Evolutionary conservation across 139 green algal species (phyloP).

Genomic region (Pycnococcus provasolii): DNA sequence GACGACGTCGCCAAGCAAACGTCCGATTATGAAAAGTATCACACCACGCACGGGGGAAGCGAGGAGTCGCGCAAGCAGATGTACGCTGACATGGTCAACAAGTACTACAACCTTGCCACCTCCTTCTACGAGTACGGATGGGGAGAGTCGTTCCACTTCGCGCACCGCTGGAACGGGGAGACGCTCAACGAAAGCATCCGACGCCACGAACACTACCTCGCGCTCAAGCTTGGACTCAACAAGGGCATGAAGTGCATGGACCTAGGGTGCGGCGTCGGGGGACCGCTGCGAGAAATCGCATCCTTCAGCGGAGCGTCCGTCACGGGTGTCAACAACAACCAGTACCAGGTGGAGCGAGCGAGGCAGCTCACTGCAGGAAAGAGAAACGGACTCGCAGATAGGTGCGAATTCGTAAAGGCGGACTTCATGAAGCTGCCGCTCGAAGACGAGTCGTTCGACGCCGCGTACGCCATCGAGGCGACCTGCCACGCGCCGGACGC

Average conservation of each 20-base stretch:
- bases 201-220: slow-evolving; percentile 59
- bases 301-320: slow-evolving; percentile 38
- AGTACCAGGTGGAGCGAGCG: slow-evolving; percentile 33
- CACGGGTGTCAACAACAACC: slow-evolving; percentile 46
- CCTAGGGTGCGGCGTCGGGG: slow-evolving; percentile 44
- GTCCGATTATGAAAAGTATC: slow-evolving; percentile 32
- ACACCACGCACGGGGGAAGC: slow-evolving; percentile 25
- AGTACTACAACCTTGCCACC: slow-evolving; percentile 54
- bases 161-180: slow-evolving; percentile 46
- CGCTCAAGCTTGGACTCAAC: slow-evolving; percentile 40
- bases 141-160: slow-evolving; percentile 65
- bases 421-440: slow-evolving; percentile 48
- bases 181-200: slow-evolving; percentile 49
- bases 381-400: slow-evolving; percentile 21
- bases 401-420: slow-evolving; percentile 38
- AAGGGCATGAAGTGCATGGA: slow-evolving; percentile 42
- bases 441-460: slow-evolving; percentile 35
- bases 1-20: too few relatives aligned
- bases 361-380: slow-evolving; percentile 16
- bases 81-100: slow-evolving; percentile 53
- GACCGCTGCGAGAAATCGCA: slow-evolving; percentile 39
- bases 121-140: slow-evolving; percentile 60
- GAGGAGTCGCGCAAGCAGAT: slow-evolving; percentile 20
- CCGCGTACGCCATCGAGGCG: slow-evolving; percentile 42
- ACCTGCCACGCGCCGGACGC: slow-evolving; percentile 42